Conservation (phyloP, 495 filamentous ascomycete genomes). For the Penicillium paradoxum region DNA sequence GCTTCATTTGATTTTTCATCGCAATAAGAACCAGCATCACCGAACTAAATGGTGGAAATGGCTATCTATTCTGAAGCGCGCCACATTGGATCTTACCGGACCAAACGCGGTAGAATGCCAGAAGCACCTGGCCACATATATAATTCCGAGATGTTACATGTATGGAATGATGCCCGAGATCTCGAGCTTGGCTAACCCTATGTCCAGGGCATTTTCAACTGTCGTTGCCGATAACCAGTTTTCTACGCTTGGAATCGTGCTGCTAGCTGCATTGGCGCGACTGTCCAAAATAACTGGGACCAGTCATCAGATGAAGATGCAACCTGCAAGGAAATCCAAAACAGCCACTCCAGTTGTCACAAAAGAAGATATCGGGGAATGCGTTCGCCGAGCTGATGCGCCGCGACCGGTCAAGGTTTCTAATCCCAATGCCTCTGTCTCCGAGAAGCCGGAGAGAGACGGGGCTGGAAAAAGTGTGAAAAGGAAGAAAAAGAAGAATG, state of each 20-base stretch:
- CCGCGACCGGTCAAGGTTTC: neutral
- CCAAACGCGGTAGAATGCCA: neutral
- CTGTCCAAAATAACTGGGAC: constrained; percentile 44
- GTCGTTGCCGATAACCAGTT: constrained; percentile 68
- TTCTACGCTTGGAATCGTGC: constrained; percentile 70
- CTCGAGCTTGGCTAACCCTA: constrained; percentile 2
- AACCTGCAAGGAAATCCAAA: neutral
- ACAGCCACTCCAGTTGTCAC: neutral
- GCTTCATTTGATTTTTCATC: constrained; percentile 64
- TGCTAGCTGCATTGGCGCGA: constrained; percentile 62
- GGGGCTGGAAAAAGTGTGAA: constrained; percentile 12
- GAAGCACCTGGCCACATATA: constrained; percentile 26
- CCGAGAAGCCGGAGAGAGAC: neutral
- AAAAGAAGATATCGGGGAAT: constrained; percentile 32
- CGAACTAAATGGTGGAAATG: constrained; percentile 67
- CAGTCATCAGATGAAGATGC: constrained; percentile 17
- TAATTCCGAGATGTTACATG: constrained; percentile 44
- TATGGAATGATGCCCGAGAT: constrained; percentile 22
- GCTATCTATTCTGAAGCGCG: constrained; percentile 61
- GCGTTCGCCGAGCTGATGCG: constrained; percentile 19
- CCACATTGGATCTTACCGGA: constrained; percentile 44
- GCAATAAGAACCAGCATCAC: constrained; percentile 79
- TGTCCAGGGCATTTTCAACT: constrained; percentile 58
- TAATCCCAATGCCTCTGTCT: neutral
- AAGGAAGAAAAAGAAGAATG: constrained; percentile 50